Base-by-base conservation (phyloP, 176 grass and related monocot species). In the Alloteropsis semialata region DNA sequence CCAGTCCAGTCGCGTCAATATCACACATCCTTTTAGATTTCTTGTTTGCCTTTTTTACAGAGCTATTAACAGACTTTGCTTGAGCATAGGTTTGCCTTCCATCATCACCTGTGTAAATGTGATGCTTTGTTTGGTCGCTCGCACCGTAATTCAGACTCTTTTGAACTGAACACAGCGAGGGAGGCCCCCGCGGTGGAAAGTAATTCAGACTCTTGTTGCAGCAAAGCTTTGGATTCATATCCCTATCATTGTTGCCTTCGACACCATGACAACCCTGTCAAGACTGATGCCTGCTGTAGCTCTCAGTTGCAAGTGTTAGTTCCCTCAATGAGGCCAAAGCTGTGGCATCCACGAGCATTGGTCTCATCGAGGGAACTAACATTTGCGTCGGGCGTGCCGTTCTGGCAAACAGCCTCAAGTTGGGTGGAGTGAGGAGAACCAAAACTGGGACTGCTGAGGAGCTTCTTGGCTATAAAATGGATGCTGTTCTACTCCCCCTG, bases 251-350 rank as follows among this genome's bases (percentile, higher is more conserved):
- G 54, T 3, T 70, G 41, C 39, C 89, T 57, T 86, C 65, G 34
- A 76, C 82, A 80, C 69, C 75, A 83, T 77, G 76, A 50, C 21
- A 84, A 65, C 75, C 77, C 2, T 81, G 86, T 68, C 84, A 81
- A 76, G 61, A 61, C 12, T 77, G 77, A 27, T 85, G 65, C 21
- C 79, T 76, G n/a, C n/a, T 76, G 77, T 83, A 82, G 79, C 61
- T 86, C 74, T 84, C 86, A 25, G 62, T 51, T 69, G 69, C 79
- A 53, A 56, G 79, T 10, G 54, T 72, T 89, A 61, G n/a, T n/a
- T 96, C 96, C 83, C 90, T 96, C n/a, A n/a, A n/a, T n/a, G n/a
- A n/a, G n/a, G 85, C 88, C 93, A 49, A 93, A 33, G 80, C 61
- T 75, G 80, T 62, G 91, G n/a, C 50, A 69, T 22, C 50, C 77